A percentile compares a stretch with the other conserved stretches of the same genome.
Evolutionary conservation across 2,329 filamentous ascomycete species (phyloP).

Genomic region (Claviceps sorghi): DNA sequence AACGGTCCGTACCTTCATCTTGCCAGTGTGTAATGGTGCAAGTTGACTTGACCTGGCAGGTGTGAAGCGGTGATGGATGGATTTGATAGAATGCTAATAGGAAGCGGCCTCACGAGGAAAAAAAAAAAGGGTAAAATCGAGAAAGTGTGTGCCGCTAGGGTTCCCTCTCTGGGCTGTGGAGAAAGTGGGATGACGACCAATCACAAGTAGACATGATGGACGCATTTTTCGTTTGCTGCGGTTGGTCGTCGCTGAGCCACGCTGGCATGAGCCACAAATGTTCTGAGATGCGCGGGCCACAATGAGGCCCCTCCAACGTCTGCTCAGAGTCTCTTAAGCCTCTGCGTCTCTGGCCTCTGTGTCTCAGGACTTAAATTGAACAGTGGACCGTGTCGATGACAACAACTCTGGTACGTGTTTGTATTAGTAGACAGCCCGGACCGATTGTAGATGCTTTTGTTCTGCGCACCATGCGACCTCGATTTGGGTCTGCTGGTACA

Average conservation of each 20-base stretch:
- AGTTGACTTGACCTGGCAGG: conserved; percentile 28
- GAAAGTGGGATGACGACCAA: conserved; percentile 15
- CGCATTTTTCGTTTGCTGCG: neutral
- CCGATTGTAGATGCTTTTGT: no score
- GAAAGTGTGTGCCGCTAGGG: conserved; percentile 30
- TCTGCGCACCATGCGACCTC: neutral
- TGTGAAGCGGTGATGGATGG: conserved; percentile 21
- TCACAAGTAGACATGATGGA: conserved; percentile 9
- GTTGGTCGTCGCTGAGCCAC: neutral
- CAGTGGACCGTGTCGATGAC: no score
- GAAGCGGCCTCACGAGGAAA: conserved; percentile 14
- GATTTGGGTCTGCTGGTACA: neutral
- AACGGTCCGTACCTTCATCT: conserved; percentile 29
- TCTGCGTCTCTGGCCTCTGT: no score
- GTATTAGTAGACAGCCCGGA: no score
- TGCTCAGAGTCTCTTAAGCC: no score
- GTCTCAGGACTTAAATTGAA: no score
- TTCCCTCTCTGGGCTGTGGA: conserved; percentile 12
- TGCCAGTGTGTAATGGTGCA: conserved; percentile 31
- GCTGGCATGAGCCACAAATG: conserved; percentile 2
- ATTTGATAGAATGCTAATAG: neutral
- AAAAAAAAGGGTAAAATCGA: conserved; percentile 24
- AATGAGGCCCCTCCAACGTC: neutral
- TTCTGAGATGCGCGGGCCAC: conserved; percentile 1
- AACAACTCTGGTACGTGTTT: no score